These are phyloP conservation scores for Austroboletus niveus DNA, from an alignment of 1,284 basidiomycete genomes.

Conservation along the genomic window DNA sequence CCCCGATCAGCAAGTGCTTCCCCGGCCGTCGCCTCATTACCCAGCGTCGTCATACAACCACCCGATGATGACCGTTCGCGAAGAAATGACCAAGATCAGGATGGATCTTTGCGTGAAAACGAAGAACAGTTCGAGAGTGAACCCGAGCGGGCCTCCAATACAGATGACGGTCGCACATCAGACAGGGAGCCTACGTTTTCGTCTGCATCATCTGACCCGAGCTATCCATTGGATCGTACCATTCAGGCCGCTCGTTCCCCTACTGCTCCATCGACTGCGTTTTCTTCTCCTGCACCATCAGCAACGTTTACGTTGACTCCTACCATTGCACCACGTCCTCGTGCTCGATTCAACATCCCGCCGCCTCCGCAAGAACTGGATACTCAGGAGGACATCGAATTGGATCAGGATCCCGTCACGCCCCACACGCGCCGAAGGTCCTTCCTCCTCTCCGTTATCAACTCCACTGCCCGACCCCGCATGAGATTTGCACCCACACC, in stretches of 20 bases:
- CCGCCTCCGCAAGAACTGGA: slow-evolving; percentile 36
- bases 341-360: slow-evolving; percentile 58
- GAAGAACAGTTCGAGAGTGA: slow-evolving; percentile 22
- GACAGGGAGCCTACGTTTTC: slow-evolving; percentile 65
- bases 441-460: slow-evolving; percentile 75
- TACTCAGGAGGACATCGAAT: slow-evolving; percentile 25
- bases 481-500: slow-evolving; percentile 59
- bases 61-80: slow-evolving; percentile 14
- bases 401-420: slow-evolving; percentile 45
- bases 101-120: background rate
- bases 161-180: slow-evolving; percentile 21
- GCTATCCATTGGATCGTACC: slow-evolving; percentile 25
- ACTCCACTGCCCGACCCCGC: slow-evolving; percentile 72
- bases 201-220: slow-evolving; percentile 45
- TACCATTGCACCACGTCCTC: slow-evolving; percentile 53
- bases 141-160: slow-evolving; percentile 19
- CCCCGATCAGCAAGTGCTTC: slow-evolving; percentile 56
- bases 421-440: slow-evolving; percentile 68
- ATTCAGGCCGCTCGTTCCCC: slow-evolving; percentile 24
- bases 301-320: slow-evolving; percentile 63
- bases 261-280: slow-evolving; percentile 27
- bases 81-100: slow-evolving; percentile 15
- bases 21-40: slow-evolving; percentile 36
- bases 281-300: slow-evolving; percentile 48
- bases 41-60: slow-evolving; percentile 26